A percentile compares a stretch with the other conserved stretches of the same genome.
These are phyloP conservation scores for Gastrolobium bilobum DNA, from an alignment of 306 rosid species.

Conservation along the genomic window DNA sequence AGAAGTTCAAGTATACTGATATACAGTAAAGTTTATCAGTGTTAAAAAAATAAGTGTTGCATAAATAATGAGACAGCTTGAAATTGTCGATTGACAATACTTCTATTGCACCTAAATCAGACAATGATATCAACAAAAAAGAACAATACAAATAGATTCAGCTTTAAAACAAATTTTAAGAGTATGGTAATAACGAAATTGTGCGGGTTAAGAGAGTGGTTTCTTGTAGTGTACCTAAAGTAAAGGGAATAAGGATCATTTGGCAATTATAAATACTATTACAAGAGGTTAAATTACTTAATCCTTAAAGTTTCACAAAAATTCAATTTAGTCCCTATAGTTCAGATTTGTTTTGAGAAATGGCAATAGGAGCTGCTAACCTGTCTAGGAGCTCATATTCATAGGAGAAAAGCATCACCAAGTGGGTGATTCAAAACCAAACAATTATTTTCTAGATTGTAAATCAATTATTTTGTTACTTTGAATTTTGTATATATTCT, in stretches of 20 bases:
- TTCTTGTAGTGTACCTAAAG: neutral
- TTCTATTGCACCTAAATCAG: neutral
- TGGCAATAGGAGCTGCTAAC: neutral
- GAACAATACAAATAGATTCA: neutral
- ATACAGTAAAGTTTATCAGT: constrained; percentile 1
- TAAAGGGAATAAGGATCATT: too few relatives aligned
- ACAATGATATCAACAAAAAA: constrained; percentile 15
- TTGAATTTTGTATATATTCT: neutral
- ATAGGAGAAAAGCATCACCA: neutral
- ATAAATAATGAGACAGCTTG: neutral
- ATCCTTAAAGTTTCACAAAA: too few relatives aligned
- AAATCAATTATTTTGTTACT: neutral
- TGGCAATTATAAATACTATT: too few relatives aligned
- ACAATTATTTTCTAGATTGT: neutral
- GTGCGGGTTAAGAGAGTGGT: neutral
- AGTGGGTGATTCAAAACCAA: neutral
- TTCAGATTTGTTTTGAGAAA: neutral
- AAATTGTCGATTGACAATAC: constrained; percentile 11
- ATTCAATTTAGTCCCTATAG: neutral
- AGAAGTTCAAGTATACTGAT: constrained; percentile 31
- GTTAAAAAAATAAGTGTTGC: constrained; percentile 17
- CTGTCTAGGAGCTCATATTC: neutral
- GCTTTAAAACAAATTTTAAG: neutral
- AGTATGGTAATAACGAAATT: neutral
- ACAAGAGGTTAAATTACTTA: too few relatives aligned